phyloP scores from a whole-genome alignment of 2,329 filamentous ascomycete species.

The Lojkania enalia region DNA sequence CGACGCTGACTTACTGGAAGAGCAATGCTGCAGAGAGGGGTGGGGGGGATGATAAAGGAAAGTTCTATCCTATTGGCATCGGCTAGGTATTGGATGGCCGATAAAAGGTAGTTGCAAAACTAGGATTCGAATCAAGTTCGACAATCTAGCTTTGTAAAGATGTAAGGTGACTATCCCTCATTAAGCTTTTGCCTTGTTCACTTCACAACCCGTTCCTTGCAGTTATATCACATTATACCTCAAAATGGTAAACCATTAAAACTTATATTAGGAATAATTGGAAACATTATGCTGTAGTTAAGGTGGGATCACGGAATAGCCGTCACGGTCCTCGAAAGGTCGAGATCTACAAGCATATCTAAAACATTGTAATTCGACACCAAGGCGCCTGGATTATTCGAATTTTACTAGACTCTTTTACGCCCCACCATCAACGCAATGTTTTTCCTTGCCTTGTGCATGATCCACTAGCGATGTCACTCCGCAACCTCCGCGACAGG shows the following conservation, averaged over 20 bases:
- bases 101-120: conserved; percentile 14
- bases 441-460: background rate
- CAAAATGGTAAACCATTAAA: too few relatives aligned
- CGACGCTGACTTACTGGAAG: too few relatives aligned
- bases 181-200: conserved; percentile 1
- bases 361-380: background rate
- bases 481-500: background rate
- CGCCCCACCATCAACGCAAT: background rate
- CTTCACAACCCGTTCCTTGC: too few relatives aligned
- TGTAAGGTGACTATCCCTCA: conserved; percentile 4
- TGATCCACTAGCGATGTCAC: background rate
- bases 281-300: conserved; percentile 5
- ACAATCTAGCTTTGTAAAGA: conserved; percentile 17
- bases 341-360: conserved; percentile 11
- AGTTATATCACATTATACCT: too few relatives aligned
- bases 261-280: conserved; percentile 7
- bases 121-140: conserved; percentile 13
- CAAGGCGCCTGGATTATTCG: background rate
- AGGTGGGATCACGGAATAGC: conserved; percentile 1
- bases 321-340: background rate
- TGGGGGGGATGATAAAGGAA: too few relatives aligned
- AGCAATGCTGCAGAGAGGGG: too few relatives aligned
- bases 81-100: background rate
- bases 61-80: background rate
- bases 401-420: background rate